phyloP scores from a whole-genome alignment of 805 yeast species.

The Naumovozyma baii region DNA sequence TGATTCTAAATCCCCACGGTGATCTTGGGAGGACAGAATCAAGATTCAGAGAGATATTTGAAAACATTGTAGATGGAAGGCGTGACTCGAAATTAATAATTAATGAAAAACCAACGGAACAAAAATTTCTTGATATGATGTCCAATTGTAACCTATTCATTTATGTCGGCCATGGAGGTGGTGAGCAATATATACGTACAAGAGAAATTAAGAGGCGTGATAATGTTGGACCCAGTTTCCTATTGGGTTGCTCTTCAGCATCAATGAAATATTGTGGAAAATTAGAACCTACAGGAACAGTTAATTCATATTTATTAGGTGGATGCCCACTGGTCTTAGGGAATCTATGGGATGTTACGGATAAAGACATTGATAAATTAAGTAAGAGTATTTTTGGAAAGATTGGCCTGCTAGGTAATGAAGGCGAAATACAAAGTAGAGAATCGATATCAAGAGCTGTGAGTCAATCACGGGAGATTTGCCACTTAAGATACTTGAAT shows the following conservation, averaged over 20 bases:
- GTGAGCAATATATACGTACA: slow-evolving; percentile 68
- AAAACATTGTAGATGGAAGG: slow-evolving; percentile 14
- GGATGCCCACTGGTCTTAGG: slow-evolving; percentile 80
- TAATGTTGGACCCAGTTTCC: slow-evolving; percentile 47
- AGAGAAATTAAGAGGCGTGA: slow-evolving; percentile 39
- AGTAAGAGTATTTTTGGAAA: slow-evolving; percentile 48
- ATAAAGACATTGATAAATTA: slow-evolving; percentile 83
- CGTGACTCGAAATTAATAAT: slow-evolving; percentile 44
- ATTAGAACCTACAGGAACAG: slow-evolving; percentile 67
- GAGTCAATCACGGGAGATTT: slow-evolving; percentile 48
- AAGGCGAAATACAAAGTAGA: slow-evolving; percentile 14
- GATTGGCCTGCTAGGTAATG: slow-evolving; percentile 48
- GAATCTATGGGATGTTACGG: slow-evolving; percentile 94
- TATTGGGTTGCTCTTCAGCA: slow-evolving; percentile 91
- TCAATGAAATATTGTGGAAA: slow-evolving; percentile 45
- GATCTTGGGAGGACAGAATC: slow-evolving; percentile 64
- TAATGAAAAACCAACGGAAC: slow-evolving; percentile 51
- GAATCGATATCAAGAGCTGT: slow-evolving; percentile 48
- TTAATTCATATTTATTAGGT: slow-evolving; percentile 63
- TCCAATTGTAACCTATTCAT: slow-evolving; percentile 43
- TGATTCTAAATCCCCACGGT: slow-evolving; percentile 72
- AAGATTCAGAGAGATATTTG: slow-evolving; percentile 40
- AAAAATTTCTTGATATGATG: slow-evolving; percentile 38
- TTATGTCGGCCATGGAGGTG: slow-evolving; percentile 94
- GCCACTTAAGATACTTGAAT: slow-evolving; percentile 65